Base-by-base conservation (phyloP, 768 basidiomycete genomes). In the Hygrophorus pudorinus region DNA sequence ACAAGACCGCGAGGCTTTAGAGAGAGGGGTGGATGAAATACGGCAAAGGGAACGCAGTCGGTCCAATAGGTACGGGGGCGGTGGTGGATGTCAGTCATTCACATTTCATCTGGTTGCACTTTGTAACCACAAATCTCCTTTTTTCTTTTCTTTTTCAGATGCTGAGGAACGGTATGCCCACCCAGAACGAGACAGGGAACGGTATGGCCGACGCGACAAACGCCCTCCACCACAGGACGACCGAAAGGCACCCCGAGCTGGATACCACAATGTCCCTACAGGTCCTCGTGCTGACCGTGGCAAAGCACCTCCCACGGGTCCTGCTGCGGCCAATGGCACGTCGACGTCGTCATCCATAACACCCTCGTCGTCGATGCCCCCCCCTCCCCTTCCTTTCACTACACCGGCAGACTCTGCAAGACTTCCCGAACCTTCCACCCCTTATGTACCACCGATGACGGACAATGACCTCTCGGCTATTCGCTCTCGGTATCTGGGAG, bases 401-500 rank as follows among this genome's bases (percentile, higher is more conserved):
- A 24, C 36, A 9, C 30, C 45, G 30, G 39, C 39, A 30, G 41
- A 8, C 42, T 49, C 34, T 43, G 44, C 18, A 32, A 51, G 56
- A 8, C 52, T 59, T 3, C 48, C 59, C 4, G 66, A 67, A 11
- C 53, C 64, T 11, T 57, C 66, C 3, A 59, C 63, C 4, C 56
- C 65, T 4, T 75, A 68, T 49, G 66, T 65, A 8, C 72, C 86
- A 1, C 77, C 80, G 3, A 85, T 90, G 80, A 79, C 85, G 1
- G 82, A 85, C 39, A 75, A 69, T 38, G 93, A 94, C 56, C 71
- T 94, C 5, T 70, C 71, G 0, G 86, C 84, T 0, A 83, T 98
- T 53, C 83, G 90, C 6, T 88, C 92, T 17, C 79, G 94, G 30
- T 98, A 99, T 61, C 81, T 99, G 27, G 96, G 96, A 4, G 85